phyloP scores from a whole-genome alignment of 805 yeast genomes.

The Saccharomycopsis amapae region DNA sequence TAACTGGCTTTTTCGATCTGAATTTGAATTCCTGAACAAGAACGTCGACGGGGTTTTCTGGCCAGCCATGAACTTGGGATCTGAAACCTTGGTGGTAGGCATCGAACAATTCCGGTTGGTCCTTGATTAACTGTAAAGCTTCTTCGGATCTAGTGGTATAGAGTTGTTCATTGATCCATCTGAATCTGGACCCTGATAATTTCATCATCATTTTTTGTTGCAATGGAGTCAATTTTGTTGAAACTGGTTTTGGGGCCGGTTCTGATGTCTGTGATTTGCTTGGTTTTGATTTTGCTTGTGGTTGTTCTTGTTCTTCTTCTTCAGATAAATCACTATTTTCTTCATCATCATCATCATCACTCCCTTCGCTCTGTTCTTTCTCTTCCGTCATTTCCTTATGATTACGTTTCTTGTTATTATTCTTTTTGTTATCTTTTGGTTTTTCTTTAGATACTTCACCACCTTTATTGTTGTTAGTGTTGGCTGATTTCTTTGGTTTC shows the following conservation, averaged over 20 bases:
- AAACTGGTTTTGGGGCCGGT: background rate
- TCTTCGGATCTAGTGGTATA: conserved; percentile 77
- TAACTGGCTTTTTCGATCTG: conserved; percentile 58
- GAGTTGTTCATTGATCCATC: conserved; percentile 98
- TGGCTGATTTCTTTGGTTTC: conserved; percentile 23
- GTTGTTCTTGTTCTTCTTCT: conserved; percentile 22
- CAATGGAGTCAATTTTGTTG: conserved; percentile 58
- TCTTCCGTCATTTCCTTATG: conserved; percentile 11
- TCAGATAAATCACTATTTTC: conserved; percentile 27
- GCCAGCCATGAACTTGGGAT: conserved; percentile 95
- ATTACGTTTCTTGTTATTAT: conserved; percentile 7
- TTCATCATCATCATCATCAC: conserved; percentile 26
- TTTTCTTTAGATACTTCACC: conserved; percentile 7
- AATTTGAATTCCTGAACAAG: conserved; percentile 65
- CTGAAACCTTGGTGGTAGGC: conserved; percentile 95
- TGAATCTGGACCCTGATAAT: conserved; percentile 86
- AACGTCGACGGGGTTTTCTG: conserved; percentile 95
- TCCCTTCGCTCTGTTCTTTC: conserved; percentile 4
- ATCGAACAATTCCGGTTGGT: conserved; percentile 83
- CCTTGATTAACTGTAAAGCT: conserved; percentile 64
- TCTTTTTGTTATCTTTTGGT: background rate
- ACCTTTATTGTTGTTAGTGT: conserved; percentile 24
- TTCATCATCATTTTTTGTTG: conserved; percentile 96
- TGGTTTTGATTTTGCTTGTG: conserved; percentile 15
- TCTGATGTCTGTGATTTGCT: conserved; percentile 16